phyloP scores from a whole-genome alignment of 1,284 basidiomycete genomes.

The Sporisorium scitamineum region DNA sequence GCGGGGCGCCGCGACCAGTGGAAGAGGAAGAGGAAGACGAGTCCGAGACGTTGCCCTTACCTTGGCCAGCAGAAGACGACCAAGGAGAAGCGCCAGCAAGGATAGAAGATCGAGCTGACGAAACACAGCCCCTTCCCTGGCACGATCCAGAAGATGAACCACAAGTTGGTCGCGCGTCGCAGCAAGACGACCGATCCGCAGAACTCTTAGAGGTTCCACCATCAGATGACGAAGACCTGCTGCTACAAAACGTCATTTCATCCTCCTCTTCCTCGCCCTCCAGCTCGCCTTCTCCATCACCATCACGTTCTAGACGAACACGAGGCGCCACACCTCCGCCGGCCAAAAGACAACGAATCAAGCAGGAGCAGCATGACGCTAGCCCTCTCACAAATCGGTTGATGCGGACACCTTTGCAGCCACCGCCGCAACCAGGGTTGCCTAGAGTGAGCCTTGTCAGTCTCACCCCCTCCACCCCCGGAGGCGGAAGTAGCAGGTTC shows the following conservation, averaged over 20 bases:
- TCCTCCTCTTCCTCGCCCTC: not conserved
- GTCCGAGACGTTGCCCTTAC: conserved; percentile 17
- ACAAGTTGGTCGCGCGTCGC: not conserved
- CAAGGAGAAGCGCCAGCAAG: not conserved
- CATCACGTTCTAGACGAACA: not conserved
- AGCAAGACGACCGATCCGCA: not conserved
- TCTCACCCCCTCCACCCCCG: conserved; percentile 7
- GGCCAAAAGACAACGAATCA: conserved; percentile 3
- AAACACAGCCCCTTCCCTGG: conserved; percentile 29
- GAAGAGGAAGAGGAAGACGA: conserved; percentile 14
- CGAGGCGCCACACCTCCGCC: not conserved
- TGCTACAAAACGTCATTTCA: conserved; percentile 14
- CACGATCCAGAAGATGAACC: conserved; percentile 3
- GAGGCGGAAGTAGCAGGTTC: conserved; percentile 7
- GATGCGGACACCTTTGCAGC: not conserved
- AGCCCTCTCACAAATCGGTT: not conserved
- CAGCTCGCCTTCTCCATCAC: conserved; percentile 6
- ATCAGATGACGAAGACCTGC: conserved; percentile 38
- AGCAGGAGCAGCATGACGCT: not conserved
- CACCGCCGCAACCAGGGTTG: not conserved
- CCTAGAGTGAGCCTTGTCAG: conserved; percentile 21
- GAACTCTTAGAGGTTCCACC: conserved; percentile 14
- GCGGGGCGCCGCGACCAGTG: not conserved
- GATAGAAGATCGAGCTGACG: not conserved
- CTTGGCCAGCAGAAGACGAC: conserved; percentile 17